phyloP scores from a whole-genome alignment of 345 rosid genomes.

The Citrus sinensis region DNA sequence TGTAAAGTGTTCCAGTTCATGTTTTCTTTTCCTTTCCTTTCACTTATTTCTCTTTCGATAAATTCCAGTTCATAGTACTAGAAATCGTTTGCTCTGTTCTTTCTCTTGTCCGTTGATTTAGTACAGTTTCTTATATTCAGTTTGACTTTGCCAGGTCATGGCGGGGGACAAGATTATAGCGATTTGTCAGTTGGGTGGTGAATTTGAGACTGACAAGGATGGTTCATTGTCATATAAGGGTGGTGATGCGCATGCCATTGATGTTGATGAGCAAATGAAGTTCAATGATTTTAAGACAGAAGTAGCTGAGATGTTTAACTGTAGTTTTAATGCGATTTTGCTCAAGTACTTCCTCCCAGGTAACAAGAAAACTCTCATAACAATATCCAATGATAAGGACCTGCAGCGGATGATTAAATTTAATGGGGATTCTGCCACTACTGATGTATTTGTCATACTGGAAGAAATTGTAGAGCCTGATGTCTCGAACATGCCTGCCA shows the following conservation, averaged over 20 bases:
- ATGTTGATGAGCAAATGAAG: slow-evolving; percentile 46
- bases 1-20: background rate
- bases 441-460: slow-evolving; percentile 59
- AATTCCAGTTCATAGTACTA: background rate
- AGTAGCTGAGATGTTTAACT: slow-evolving; percentile 64
- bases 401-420: slow-evolving; percentile 61
- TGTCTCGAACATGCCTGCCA: slow-evolving; percentile 76
- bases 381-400: slow-evolving; percentile 69
- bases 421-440: slow-evolving; percentile 48
- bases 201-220: slow-evolving; percentile 43
- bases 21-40: background rate
- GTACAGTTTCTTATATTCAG: background rate
- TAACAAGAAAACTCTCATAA: slow-evolving; percentile 76
- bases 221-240: slow-evolving; percentile 51
- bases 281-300: slow-evolving; percentile 60
- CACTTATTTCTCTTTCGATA: too few species aligned
- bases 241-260: slow-evolving; percentile 71
- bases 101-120: background rate
- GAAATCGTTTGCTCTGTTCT: background rate
- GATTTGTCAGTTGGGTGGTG: slow-evolving; percentile 68
- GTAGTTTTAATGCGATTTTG: slow-evolving; percentile 35
- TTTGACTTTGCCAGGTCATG: slow-evolving; percentile 46
- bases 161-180: slow-evolving; percentile 60
- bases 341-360: slow-evolving; percentile 88
- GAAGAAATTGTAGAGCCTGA: slow-evolving; percentile 56